phyloP scores from a whole-genome alignment of 139 green algal genomes.

The Penium margaritaceum region DNA sequence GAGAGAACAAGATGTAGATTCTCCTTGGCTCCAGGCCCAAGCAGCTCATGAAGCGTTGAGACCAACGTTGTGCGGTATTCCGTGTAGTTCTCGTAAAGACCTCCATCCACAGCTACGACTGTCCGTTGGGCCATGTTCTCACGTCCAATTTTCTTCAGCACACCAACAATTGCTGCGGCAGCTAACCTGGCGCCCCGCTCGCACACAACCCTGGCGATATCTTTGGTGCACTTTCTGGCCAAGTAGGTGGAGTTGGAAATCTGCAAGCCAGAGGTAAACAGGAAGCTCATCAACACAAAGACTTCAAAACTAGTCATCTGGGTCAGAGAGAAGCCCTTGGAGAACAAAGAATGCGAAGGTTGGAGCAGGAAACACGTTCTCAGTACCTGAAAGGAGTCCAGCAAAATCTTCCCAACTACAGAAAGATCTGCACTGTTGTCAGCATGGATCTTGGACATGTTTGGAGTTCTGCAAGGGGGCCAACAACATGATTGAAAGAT shows the following conservation, averaged over 20 bases:
- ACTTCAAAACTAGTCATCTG: no score
- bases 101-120: slow-evolving; percentile 27
- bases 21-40: slow-evolving; percentile 8
- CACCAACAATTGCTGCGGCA: slow-evolving; percentile 25
- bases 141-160: slow-evolving; percentile 35
- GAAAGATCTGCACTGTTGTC: neutral
- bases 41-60: slow-evolving; percentile 13
- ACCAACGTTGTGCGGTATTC: slow-evolving; percentile 12
- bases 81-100: slow-evolving; percentile 34
- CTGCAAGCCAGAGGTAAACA: neutral
- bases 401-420: slow-evolving; percentile 1
- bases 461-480: slow-evolving; percentile 8
- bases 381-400: neutral
- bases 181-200: slow-evolving; percentile 15
- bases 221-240: slow-evolving; percentile 15
- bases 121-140: slow-evolving; percentile 1
- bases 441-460: slow-evolving; percentile 26
- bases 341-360: neutral
- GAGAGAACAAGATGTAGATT: slow-evolving; percentile 10
- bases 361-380: neutral
- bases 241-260: slow-evolving; percentile 1
- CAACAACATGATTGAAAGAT: neutral
- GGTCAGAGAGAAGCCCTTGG: neutral
- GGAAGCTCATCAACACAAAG: no score
- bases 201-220: neutral